Base-by-base conservation (phyloP, 805 yeast genomes). In the Saccharomycopsis schoenii region DNA sequence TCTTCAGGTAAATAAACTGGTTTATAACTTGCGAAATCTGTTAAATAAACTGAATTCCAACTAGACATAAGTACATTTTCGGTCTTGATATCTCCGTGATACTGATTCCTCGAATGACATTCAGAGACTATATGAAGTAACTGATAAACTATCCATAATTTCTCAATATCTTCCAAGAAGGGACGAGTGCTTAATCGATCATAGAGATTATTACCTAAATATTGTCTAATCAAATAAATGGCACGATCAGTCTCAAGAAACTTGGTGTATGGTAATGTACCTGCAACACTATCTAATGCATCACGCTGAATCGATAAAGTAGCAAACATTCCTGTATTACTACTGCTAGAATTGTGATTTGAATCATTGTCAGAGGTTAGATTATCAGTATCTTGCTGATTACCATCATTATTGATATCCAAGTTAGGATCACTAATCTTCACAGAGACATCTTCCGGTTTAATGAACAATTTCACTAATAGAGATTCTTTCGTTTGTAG, bases 71-170 rank as follows among this genome's bases (percentile, higher is more conserved):
- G 73, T 14, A 94, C 80, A 71, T 94, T 94, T 72, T 94, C 99
- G 0, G 93, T 77, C 73, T 94, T 92, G 64, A 94, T 79, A 74
- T 94, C 98, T 6, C 99, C 98, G 72, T 94, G 99, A 60, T 75
- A 80, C 3, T 91, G 77, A 10, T 76, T 79, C 17, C 75, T 68
- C 4, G 74, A 75, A 70, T 94, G 98, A 60, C 92, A 78, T 58
- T 81, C 80, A 1, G 78, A 74, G 40, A 92, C 67, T 0, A 86
- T 81, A n/a, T 78, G 76, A 36, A 94, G 70, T 61, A 93, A 71
- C 72, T 94, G 99, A 69, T 83, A 94, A 4, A 84, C 82, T 41
- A 93, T 78, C 88, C 97, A 94, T 65, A 80, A 80, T 71, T 90
- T 87, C 71, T 94, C 98, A 43, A 87, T 78, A 2, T 81, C 77